Base-by-base conservation (phyloP, 805 yeast genomes). In the Wickerhamiella dianesei region DNA sequence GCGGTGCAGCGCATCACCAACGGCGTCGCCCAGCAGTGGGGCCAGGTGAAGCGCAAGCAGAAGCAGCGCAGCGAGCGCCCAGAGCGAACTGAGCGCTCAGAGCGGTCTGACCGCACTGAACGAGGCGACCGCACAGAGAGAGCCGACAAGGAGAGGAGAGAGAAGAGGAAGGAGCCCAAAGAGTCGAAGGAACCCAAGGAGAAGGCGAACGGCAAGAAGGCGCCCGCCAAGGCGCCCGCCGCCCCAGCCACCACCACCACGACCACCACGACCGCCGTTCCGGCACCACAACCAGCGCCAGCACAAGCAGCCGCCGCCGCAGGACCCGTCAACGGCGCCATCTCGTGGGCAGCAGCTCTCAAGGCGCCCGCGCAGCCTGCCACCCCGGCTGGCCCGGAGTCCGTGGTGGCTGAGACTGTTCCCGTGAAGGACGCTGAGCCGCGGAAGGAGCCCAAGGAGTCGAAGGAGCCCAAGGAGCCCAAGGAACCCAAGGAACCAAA, bases 21-120 rank as follows among this genome's bases (percentile, higher is more conserved):
- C 51, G 95, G 95, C 54, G 82, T 82, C 58, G 94, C 85, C 36
- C 74, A 82, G 55, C 85, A 82, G 65, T 89, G 97, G 96, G 96
- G 86, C 61, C 92, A 88, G 57, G 95, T 85, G 62, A 69, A 53
- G 51, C 48, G 51, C 47, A 40, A 37, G 21, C 21, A 37, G 44
- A 41, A 35, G 40, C 39, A 22, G 39, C 16, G n/a, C 9, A 36
- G 21, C 8, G 41, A 17, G 21, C 45, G 40, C 32, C 44, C 20
- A 13, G 46, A 44, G 16, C 46, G 46, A 6, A 19, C 22, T 14
- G 37, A 41, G 22, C 44, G 44, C 25, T 5, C 12, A 3, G 16
- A 19, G 18, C 25, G 32, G 4, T 3, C 5, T 21, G 16, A 35
- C 17, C 36, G 20, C 4, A 21, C 17, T 36, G 17, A 36, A 8